Base-by-base conservation (phyloP, 371 early-diverging fungal genomes). In the Mortierella polycephala region DNA sequence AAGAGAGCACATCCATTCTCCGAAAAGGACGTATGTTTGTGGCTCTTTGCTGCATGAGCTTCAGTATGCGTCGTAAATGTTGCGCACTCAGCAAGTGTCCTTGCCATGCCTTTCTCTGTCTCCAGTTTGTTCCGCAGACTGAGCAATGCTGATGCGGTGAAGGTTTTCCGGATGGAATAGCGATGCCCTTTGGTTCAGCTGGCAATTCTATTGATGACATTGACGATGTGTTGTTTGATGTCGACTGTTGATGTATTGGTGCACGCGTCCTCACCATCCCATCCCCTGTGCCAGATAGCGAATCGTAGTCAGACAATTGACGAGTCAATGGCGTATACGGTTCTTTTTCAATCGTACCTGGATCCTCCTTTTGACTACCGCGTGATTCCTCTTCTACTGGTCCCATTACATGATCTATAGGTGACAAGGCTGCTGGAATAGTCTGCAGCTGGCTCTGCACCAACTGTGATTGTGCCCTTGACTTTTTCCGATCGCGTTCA, bases 61-160 rank as follows among this genome's bases (percentile, higher is more conserved):
- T 39, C 40, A 46, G 14, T 7, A 62, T 45, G 20, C 45, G 62
- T 47, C 69, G 53, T 45, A 63, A 20, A 49, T 75, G 75, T 44
- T 69, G 69, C 0, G 66, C 69, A 40, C 70, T 69, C n/a, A 57
- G 37, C 8, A 75, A 41, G 53, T 75, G 75, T 7, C 70, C 67
- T 11, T 9, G 57, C 75, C 69, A 75, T 4, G 64, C 68, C 46
- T 47, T 55, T 39, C 56, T 23, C 44, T 45, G 45, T 18, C 60
- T 63, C 74, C 74, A 74, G 8, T 21, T n/a, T 13, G 51, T 52
- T 14, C 49, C 44, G 21, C 74, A 74, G 12, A 68, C 30, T 5
- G 74, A 51, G 41, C 74, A 74, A 55, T 60, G 4, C 61, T 64
- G 57, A 16, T 20, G 23, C 12, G 14, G 1, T 23, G 49, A 51